Evolutionary conservation across 805 yeast species (phyloP).

Genomic region (Candida arabinofermentans): DNA sequence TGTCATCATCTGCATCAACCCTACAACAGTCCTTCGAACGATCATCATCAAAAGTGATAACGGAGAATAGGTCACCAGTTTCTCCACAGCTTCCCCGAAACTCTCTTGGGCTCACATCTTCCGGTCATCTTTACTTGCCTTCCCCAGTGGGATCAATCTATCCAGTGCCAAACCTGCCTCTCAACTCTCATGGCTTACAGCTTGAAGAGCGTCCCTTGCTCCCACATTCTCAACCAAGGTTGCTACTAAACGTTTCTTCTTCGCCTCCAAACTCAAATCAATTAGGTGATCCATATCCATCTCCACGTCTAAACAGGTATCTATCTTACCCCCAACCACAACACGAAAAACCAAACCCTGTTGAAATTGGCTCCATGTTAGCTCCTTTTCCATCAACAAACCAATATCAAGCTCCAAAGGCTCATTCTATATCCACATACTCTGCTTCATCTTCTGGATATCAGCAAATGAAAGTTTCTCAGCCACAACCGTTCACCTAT

Average conservation of each 20-base stretch:
- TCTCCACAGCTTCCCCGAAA: not conserved
- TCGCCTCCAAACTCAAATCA: not conserved
- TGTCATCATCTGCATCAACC: slow-evolving; percentile 5
- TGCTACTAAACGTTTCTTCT: not conserved
- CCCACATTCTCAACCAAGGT: not conserved
- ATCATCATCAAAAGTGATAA: slow-evolving; percentile 6
- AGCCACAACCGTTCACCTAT: slow-evolving; percentile 6
- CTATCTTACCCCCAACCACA: too few species aligned
- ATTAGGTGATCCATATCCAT: too few species aligned
- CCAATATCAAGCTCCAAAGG: not conserved
- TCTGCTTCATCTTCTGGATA: slow-evolving; percentile 4
- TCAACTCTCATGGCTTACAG: too few species aligned
- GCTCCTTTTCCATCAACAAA: not conserved
- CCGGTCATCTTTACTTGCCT: slow-evolving; percentile 3
- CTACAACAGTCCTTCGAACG: slow-evolving; percentile 12
- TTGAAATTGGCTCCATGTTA: too few species aligned
- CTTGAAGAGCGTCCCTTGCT: not conserved
- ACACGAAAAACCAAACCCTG: too few species aligned
- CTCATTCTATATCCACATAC: slow-evolving; percentile 8
- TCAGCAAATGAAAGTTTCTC: slow-evolving; percentile 1
- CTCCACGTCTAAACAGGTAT: too few species aligned
- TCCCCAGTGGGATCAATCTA: slow-evolving; percentile 4
- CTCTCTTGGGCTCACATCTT: slow-evolving; percentile 4
- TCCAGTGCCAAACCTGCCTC: slow-evolving; percentile 7
- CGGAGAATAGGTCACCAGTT: not conserved